Evolutionary conservation across 2,329 filamentous ascomycete genomes (phyloP), one percentile per base, ranked within the genome.

Genomic region (Fusarium sp.): DNA sequence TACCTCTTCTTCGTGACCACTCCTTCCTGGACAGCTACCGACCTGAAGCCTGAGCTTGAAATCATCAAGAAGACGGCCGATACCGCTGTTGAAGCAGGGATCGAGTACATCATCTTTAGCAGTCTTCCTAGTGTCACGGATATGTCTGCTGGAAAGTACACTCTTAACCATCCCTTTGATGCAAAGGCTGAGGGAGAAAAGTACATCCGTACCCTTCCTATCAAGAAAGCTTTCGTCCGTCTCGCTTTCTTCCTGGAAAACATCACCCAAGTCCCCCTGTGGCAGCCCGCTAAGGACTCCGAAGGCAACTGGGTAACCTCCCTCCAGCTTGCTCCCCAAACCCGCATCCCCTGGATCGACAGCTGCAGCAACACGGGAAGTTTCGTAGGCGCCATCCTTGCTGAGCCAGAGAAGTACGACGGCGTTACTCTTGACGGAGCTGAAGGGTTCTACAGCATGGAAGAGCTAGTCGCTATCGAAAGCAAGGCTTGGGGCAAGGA

Each of bases 161-260:
- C 73, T 3, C 65, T 73, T 1, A 77, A 80, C 16, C 62, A 76
- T 26, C 80, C 82, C 21, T 88, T 88, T 53, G 86, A 89, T 60
- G 78, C 76, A 57, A 89, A 89, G 69, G 84, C 84, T 9, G 77
- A 83, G 37, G 80, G 84, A 1, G 85, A 88, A 68, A 59, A 78
- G 26, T 87, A 89, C 66, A 86, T 89, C 55, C 82, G 84, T 13
- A 67, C 69, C 0, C 75, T 86, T 1, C 80, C 80, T 0, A 76
- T 89, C 7, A 80, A 82, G 25, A 79, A 77, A 48, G 79, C 81
- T 4, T 84, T 84, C 62, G 77, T 81, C 28, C 75, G 80, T 25
- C 76, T 80, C 0, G 82, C 80, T 0, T 80, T 74, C 48, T 85
- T 81, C 73, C 83, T 84, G 79, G 76, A 76, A 45, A 84, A 84